Percentiles rank a stretch among this genome's conserved stretches.
Evolutionary conservation across 768 basidiomycete genomes (phyloP).

Genomic region (Boletus sp.): DNA sequence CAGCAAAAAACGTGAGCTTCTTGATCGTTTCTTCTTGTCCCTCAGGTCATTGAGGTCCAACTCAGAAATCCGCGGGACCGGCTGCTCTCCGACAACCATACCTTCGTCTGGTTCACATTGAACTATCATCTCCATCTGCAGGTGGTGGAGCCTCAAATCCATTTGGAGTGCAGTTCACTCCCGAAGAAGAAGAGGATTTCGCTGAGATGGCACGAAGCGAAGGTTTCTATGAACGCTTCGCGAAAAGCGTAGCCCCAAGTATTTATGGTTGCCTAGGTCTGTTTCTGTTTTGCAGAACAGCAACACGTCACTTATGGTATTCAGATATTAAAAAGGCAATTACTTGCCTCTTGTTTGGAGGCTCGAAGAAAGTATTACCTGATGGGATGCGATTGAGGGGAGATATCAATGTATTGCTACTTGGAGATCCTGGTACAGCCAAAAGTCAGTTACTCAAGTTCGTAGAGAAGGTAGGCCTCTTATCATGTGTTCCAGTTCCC

Average conservation of each 20-base stretch:
- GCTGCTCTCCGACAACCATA: constrained; percentile 93
- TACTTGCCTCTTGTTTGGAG: constrained; percentile 92
- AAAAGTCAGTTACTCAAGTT: constrained; percentile 98
- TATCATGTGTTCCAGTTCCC: background rate
- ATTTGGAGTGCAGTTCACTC: constrained; percentile 84
- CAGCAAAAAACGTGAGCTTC: constrained; percentile 71
- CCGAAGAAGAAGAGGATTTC: constrained; percentile 98
- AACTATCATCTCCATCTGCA: constrained; percentile 77
- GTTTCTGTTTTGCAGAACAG: background rate
- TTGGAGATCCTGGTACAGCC: constrained; percentile 98
- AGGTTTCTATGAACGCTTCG: constrained; percentile 89
- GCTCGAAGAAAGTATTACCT: constrained; percentile 94
- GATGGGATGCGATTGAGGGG: constrained; percentile 97
- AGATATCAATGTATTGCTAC: constrained; percentile 94
- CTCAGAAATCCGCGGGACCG: constrained; percentile 74
- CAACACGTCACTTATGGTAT: constrained; percentile 6
- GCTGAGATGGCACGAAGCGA: constrained; percentile 86
- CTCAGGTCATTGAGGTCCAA: background rate
- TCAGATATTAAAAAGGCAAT: constrained; percentile 98
- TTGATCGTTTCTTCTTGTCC: background rate
- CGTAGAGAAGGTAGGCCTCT: constrained; percentile 76
- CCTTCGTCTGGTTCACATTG: constrained; percentile 89
- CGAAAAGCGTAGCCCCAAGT: constrained; percentile 93
- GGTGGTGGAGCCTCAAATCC: constrained; percentile 75
- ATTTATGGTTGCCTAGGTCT: constrained; percentile 92